Percentiles rank a stretch among this genome's conserved stretches.
These are phyloP conservation scores for Lecanicillium sp. DNA, from an alignment of 2,329 filamentous ascomycete species.

Conservation along the genomic window DNA sequence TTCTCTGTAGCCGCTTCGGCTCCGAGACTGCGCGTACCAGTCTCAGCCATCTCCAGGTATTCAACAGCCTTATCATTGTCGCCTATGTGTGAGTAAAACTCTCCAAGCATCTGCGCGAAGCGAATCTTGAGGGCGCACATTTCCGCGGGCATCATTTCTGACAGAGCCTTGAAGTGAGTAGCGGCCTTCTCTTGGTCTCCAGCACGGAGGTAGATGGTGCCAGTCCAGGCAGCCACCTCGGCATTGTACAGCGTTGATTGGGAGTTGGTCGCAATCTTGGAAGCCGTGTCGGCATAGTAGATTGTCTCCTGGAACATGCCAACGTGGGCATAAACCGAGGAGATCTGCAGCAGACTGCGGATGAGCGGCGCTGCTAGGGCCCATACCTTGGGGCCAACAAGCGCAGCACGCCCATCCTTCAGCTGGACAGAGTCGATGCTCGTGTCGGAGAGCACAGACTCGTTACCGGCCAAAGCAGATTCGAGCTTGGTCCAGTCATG, in stretches of 20 bases:
- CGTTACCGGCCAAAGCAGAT: constrained; percentile 20
- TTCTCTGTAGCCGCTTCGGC: constrained; percentile 14
- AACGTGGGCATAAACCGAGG: constrained; percentile 72
- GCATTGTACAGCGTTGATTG: constrained; percentile 54
- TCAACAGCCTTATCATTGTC: constrained; percentile 37
- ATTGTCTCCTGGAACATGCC: constrained; percentile 84
- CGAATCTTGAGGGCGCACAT: constrained; percentile 30
- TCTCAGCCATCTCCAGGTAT: constrained; percentile 44
- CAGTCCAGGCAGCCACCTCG: constrained; percentile 49
- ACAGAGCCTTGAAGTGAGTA: constrained; percentile 46
- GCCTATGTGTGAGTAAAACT: constrained; percentile 46
- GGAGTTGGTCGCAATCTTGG: constrained; percentile 67
- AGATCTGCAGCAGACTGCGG: constrained; percentile 65
- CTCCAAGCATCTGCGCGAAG: constrained; percentile 50
- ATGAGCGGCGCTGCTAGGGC: constrained; percentile 68
- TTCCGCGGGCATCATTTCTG: constrained; percentile 42
- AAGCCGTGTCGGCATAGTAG: constrained; percentile 80
- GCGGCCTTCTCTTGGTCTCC: constrained; percentile 52
- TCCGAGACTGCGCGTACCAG: constrained; percentile 10
- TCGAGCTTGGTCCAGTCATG: constrained; percentile 52
- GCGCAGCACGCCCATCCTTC: constrained; percentile 16
- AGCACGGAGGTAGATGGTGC: constrained; percentile 50
- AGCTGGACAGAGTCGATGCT: constrained; percentile 24
- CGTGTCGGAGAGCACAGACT: constrained; percentile 24
- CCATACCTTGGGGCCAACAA: constrained; percentile 65